Percentiles rank a stretch among this genome's conserved stretches.
Evolutionary conservation across 2,329 filamentous ascomycete genomes (phyloP).

Genomic region (Endothia cerciana): DNA sequence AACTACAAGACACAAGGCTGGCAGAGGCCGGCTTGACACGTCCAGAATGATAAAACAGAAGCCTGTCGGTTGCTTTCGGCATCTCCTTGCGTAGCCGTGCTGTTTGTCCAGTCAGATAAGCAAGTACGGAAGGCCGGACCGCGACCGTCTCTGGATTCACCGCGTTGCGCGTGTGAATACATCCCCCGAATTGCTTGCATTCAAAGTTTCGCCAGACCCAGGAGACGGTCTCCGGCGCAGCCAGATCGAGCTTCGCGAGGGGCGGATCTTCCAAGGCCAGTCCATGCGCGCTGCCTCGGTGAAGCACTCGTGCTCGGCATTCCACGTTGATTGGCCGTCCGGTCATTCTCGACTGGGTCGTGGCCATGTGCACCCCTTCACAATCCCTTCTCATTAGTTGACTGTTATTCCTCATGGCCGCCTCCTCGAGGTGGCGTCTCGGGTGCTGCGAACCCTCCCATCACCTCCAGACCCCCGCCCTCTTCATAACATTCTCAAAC

Average conservation of each 20-base stretch:
- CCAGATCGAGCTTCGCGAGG: background rate
- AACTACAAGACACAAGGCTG: no score
- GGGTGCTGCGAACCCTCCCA: constrained; percentile 49
- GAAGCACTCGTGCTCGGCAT: background rate
- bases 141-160: background rate
- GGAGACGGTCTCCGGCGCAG: background rate
- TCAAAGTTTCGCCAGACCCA: background rate
- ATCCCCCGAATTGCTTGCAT: background rate
- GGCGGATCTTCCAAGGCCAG: background rate
- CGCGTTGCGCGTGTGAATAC: background rate
- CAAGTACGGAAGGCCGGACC: no score
- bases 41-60: no score
- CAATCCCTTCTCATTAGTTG: background rate
- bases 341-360: background rate
- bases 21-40: no score
- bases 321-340: background rate
- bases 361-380: background rate
- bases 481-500: constrained; percentile 83
- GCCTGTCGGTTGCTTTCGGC: no score
- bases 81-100: no score
- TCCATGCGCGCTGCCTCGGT: background rate
- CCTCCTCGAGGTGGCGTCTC: background rate
- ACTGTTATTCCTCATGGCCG: background rate
- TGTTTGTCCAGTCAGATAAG: no score
- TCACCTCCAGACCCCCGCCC: constrained; percentile 88